phyloP scores from a whole-genome alignment of 192 early-diverging fungal species.

The Cetraspora pellucida region DNA sequence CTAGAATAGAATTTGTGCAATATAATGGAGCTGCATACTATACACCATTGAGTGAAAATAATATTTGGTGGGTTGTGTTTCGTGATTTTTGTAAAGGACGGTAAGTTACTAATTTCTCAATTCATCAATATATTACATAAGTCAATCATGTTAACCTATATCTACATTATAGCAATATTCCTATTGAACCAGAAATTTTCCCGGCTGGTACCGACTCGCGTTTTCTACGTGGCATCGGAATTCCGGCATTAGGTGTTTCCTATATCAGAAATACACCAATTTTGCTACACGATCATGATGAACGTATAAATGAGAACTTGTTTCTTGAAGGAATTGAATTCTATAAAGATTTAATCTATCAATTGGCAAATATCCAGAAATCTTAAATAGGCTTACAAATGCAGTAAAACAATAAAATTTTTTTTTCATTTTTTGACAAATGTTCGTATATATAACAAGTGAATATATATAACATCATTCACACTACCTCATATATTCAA shows the following conservation, averaged over 20 bases:
- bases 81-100: conserved; percentile 55
- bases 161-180: conserved; percentile 42
- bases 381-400: neutral
- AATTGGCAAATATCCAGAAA: conserved; percentile 50
- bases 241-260: conserved; percentile 84
- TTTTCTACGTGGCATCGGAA: conserved; percentile 71
- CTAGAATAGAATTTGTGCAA: conserved; percentile 64
- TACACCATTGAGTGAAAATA: conserved; percentile 57
- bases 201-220: conserved; percentile 84
- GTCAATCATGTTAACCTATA: neutral
- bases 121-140: neutral
- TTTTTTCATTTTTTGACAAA: no score
- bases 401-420: neutral
- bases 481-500: neutral
- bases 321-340: conserved; percentile 76
- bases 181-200: conserved; percentile 76
- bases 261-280: conserved; percentile 77
- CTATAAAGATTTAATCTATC: conserved; percentile 65
- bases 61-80: conserved; percentile 72
- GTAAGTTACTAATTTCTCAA: conserved; percentile 25
- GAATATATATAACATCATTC: no score
- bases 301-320: conserved; percentile 75
- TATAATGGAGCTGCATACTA: conserved; percentile 62
- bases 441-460: no score
- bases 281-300: conserved; percentile 85